These are phyloP conservation scores for Syzygium jambos DNA, from an alignment of 345 rosid genomes.

Conservation along the genomic window DNA sequence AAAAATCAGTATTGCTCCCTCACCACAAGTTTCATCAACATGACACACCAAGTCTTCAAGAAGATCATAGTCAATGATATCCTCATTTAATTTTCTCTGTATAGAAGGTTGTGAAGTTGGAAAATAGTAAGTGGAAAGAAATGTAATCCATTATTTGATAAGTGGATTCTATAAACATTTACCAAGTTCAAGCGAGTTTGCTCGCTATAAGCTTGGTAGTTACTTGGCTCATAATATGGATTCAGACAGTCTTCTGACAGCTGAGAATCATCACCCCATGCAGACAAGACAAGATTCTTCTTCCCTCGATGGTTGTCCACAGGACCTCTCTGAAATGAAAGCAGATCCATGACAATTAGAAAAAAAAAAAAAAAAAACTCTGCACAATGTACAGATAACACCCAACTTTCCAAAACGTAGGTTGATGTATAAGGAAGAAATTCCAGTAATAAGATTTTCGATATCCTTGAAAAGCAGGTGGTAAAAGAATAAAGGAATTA, in stretches of 20 bases:
- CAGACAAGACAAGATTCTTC: conserved; percentile 89
- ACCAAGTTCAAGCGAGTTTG: conserved; percentile 77
- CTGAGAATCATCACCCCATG: conserved; percentile 84
- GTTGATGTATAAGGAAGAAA: neutral
- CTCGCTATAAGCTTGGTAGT: conserved; percentile 54
- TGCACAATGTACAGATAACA: neutral
- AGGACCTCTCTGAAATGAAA: conserved; percentile 48
- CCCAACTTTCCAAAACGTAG: neutral
- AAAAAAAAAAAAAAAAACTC: too few species aligned
- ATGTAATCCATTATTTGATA: neutral
- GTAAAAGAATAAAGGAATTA: neutral
- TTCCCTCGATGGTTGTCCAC: conserved; percentile 73
- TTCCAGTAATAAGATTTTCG: neutral
- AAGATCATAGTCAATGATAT: conserved; percentile 76
- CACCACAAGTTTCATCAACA: conserved; percentile 69
- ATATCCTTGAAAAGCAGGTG: neutral
- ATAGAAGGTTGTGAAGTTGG: neutral
- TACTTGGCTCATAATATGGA: conserved; percentile 49
- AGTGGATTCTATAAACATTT: conserved; percentile 4
- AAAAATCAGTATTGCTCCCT: conserved; percentile 79
- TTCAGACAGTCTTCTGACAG: conserved; percentile 65
- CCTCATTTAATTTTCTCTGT: conserved; percentile 85
- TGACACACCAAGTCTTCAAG: conserved; percentile 84
- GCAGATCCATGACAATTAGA: neutral
- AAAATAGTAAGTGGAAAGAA: conserved; percentile 4